Percentiles rank a stretch among this genome's conserved stretches.
Conservation (phyloP, 257 asterid genomes). For the Solanum microdontum region DNA sequence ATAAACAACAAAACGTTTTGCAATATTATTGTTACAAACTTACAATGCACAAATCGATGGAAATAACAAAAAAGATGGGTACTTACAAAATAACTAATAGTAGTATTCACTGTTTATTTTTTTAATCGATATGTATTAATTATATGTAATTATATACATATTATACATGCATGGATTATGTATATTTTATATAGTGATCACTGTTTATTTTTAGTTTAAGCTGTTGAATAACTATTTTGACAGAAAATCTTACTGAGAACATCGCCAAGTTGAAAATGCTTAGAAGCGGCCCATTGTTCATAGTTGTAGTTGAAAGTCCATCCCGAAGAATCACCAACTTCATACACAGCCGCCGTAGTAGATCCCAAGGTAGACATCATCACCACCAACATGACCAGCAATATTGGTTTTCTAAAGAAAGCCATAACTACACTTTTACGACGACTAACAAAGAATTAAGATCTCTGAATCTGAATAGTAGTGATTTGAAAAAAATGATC, state of each 20-base stretch:
- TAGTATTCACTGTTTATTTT: no score
- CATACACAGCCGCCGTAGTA: not conserved
- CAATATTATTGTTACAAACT: not conserved
- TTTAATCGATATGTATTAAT: not conserved
- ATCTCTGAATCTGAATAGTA: fast-evolving
- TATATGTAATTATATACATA: no score
- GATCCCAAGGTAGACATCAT: not conserved
- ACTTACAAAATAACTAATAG: no score
- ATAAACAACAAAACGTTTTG: not conserved
- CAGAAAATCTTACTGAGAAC: not conserved
- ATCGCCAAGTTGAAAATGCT: not conserved
- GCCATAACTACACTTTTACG: not conserved
- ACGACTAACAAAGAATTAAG: not conserved
- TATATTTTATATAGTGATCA: no score
- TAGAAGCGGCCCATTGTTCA: not conserved
- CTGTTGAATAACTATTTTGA: no score
- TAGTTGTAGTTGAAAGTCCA: not conserved
- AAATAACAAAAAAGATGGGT: no score
- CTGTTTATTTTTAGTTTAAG: not conserved
- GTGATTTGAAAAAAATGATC: not conserved
- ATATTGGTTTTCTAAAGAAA: not conserved
- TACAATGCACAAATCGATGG: not conserved
- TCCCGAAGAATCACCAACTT: not conserved
- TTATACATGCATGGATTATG: not conserved
- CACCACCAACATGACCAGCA: not conserved